phyloP scores from a whole-genome alignment of 805 yeast species.

The Zygoascus tannicola region DNA sequence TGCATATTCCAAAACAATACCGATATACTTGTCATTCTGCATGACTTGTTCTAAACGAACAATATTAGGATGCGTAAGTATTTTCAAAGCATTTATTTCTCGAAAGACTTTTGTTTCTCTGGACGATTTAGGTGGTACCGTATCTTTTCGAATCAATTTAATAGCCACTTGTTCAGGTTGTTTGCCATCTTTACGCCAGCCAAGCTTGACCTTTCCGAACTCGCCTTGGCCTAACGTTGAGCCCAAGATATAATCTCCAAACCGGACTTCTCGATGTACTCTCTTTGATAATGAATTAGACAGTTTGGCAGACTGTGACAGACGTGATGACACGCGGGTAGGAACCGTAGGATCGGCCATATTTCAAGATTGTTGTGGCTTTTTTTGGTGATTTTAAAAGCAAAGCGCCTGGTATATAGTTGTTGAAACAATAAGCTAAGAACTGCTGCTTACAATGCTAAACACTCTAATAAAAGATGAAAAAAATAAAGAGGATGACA shows the following conservation, averaged over 20 bases:
- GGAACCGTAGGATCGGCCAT: constrained; percentile 13
- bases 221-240: constrained; percentile 97
- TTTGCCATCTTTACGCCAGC: constrained; percentile 80
- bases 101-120: constrained; percentile 83
- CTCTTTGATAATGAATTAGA: constrained; percentile 21
- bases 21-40: constrained; percentile 89
- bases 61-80: constrained; percentile 84
- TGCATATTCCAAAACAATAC: constrained; percentile 93
- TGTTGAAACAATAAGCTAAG: too few relatives aligned
- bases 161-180: constrained; percentile 56
- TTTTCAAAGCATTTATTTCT: constrained; percentile 79
- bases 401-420: too few relatives aligned
- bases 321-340: constrained; percentile 23
- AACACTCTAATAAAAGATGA: too few relatives aligned
- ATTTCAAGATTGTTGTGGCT: too few relatives aligned
- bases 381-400: too few relatives aligned
- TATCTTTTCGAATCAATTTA: constrained; percentile 79
- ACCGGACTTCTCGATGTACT: constrained; percentile 37
- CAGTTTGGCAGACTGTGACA: constrained; percentile 20
- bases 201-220: constrained; percentile 93
- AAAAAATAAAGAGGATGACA: too few relatives aligned
- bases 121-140: constrained; percentile 77
- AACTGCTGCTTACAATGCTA: too few relatives aligned
- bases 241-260: constrained; percentile 86
- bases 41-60: constrained; percentile 85